Percentiles rank a stretch among this genome's conserved stretches.
Evolutionary conservation across 768 basidiomycete species (phyloP).

Genomic region (Tricholoma bakamatsutake): DNA sequence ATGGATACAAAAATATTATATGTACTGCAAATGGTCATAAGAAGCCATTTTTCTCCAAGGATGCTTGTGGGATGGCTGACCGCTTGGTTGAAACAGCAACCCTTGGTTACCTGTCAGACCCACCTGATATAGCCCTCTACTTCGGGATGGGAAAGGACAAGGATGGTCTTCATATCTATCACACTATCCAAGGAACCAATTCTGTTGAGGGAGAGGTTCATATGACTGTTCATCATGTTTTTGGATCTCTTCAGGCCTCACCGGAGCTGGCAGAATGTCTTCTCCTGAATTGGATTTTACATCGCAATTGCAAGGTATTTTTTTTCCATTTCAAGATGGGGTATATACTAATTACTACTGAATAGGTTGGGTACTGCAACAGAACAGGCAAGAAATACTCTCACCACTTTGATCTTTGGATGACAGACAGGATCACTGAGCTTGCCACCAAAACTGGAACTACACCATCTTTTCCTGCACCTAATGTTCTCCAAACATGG

Average conservation of each 20-base stretch:
- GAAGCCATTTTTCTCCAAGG: not conserved
- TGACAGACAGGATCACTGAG: not conserved
- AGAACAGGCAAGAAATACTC: not conserved
- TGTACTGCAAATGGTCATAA: no score
- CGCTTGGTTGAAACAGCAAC: slow-evolving; percentile 10
- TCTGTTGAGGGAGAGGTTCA: no score
- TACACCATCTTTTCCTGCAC: not conserved
- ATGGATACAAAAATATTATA: no score
- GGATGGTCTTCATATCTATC: slow-evolving; percentile 12
- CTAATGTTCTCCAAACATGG: not conserved
- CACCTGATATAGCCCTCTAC: slow-evolving; percentile 12
- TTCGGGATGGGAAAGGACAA: slow-evolving; percentile 7
- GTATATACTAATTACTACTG: not conserved
- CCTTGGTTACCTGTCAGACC: slow-evolving; percentile 16
- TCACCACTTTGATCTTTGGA: not conserved
- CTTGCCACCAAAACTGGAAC: not conserved
- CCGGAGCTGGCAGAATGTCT: slow-evolving; percentile 12
- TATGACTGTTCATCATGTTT: slow-evolving; percentile 12
- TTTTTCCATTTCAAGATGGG: not conserved
- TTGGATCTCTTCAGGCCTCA: slow-evolving; percentile 19
- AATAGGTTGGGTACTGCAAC: not conserved
- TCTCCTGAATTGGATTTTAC: not conserved
- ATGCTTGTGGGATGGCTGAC: slow-evolving; percentile 5
- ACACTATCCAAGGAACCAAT: slow-evolving; percentile 16
- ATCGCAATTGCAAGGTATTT: not conserved